A percentile compares a stretch with the other conserved stretches of the same genome.
phyloP scores from a whole-genome alignment of 495 filamentous ascomycete genomes.

The Aspergillus heteromorphus region DNA sequence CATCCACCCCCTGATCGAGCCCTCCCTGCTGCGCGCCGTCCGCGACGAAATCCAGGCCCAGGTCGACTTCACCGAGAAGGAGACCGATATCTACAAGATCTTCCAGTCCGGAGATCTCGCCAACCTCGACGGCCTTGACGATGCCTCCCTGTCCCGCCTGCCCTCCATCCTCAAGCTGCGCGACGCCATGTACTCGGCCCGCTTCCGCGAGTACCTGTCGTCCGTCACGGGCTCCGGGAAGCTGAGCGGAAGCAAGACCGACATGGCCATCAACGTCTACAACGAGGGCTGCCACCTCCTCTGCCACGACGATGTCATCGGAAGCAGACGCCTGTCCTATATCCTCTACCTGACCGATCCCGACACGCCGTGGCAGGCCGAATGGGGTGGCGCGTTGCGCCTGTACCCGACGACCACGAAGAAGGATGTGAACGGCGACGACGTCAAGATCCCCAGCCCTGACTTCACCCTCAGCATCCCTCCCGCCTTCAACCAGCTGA shows the following conservation, averaged over 20 bases:
- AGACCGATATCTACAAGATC: constrained; percentile 99
- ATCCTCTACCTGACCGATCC: constrained; percentile 96
- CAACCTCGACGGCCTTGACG: constrained; percentile 89
- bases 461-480: constrained; percentile 74
- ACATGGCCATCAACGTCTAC: constrained; percentile 99
- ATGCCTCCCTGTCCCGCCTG: constrained; percentile 71
- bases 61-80: constrained; percentile 93
- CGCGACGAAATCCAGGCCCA: constrained; percentile 83
- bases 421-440: constrained; percentile 58
- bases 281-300: constrained; percentile 92
- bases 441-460: constrained; percentile 68
- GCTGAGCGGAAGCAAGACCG: constrained; percentile 89
- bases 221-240: constrained; percentile 77
- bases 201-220: constrained; percentile 84
- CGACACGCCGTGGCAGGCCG: constrained; percentile 80
- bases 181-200: constrained; percentile 85
- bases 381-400: constrained; percentile 91
- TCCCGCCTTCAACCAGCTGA: constrained; percentile 93
- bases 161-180: constrained; percentile 82
- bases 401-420: constrained; percentile 75
- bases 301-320: constrained; percentile 98
- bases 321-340: constrained; percentile 86
- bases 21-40: constrained; percentile 75
- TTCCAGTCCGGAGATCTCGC: constrained; percentile 97
- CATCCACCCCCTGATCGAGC: constrained; percentile 71